These are phyloP conservation scores for Gloeopeniophorella convolvens DNA, from an alignment of 768 basidiomycete species.

Conservation along the genomic window DNA sequence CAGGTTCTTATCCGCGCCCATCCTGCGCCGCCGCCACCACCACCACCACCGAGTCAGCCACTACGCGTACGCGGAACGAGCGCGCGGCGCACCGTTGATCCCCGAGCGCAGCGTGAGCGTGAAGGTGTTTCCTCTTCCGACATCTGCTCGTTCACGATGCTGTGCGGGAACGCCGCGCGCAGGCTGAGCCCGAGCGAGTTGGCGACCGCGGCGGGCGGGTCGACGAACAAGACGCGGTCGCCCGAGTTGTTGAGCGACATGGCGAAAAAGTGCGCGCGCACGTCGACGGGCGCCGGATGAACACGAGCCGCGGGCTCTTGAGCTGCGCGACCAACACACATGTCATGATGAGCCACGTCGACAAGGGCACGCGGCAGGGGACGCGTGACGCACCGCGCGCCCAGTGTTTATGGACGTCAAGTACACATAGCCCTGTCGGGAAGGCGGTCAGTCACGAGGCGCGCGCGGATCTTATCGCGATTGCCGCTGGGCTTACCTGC, in stretches of 20 bases:
- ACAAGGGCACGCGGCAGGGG: conserved; percentile 17
- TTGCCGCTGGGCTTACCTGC: conserved; percentile 41
- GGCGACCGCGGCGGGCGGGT: conserved; percentile 34
- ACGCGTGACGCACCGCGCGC: conserved; percentile 37
- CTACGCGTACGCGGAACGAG: neutral
- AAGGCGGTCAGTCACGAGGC: conserved; percentile 4
- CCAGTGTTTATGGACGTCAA: conserved; percentile 47
- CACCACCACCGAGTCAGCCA: neutral
- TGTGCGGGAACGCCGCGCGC: conserved; percentile 37
- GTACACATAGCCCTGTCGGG: conserved; percentile 60
- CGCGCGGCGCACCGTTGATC: conserved; percentile 9
- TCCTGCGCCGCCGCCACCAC: conserved; percentile 11
- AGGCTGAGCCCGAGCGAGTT: conserved; percentile 35
- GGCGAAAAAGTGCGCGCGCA: conserved; percentile 52
- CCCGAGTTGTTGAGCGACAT: conserved; percentile 59
- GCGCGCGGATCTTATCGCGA: conserved; percentile 16
- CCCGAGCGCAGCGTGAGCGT: conserved; percentile 46
- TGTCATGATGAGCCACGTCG: conserved; percentile 4
- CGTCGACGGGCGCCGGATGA: conserved; percentile 48
- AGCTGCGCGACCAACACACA: conserved; percentile 17
- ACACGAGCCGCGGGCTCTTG: conserved; percentile 62
- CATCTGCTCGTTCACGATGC: conserved; percentile 36
- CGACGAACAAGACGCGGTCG: conserved; percentile 42
- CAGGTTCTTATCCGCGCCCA: conserved; percentile 39
- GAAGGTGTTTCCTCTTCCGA: conserved; percentile 46